These are phyloP conservation scores for Hypericum androsaemum DNA, from an alignment of 345 rosid species.

Conservation along the genomic window DNA sequence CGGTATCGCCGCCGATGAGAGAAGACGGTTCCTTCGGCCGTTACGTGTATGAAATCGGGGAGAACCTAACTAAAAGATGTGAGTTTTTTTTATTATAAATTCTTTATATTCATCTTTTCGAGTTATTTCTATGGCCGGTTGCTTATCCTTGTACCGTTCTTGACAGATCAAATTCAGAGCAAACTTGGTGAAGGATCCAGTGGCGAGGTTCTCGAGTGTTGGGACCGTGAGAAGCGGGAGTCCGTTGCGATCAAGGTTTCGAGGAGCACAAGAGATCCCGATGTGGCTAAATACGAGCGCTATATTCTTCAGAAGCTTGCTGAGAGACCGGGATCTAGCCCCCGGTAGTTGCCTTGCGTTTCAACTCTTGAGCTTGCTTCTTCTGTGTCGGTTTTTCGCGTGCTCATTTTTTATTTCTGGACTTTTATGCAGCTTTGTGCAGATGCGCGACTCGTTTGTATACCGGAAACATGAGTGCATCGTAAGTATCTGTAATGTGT, in stretches of 20 bases:
- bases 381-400: not conserved
- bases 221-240: slow-evolving; percentile 58
- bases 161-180: slow-evolving; percentile 58
- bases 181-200: slow-evolving; percentile 89
- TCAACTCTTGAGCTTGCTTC: not conserved
- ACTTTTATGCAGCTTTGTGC: slow-evolving; percentile 52
- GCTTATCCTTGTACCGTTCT: not conserved
- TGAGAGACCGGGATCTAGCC: slow-evolving; percentile 40
- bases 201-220: slow-evolving; percentile 82
- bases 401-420: slow-evolving; percentile 4
- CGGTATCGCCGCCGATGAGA: slow-evolving; percentile 54
- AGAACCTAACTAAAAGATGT: slow-evolving; percentile 75
- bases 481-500: slow-evolving; percentile 37
- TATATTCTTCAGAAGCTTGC: slow-evolving; percentile 52
- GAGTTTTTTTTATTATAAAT: slow-evolving; percentile 9
- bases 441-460: slow-evolving; percentile 61
- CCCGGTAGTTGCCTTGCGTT: slow-evolving; percentile 31
- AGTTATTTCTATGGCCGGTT: too few relatives aligned
- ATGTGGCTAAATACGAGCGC: slow-evolving; percentile 64
- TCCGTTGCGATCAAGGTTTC: slow-evolving; percentile 60
- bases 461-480: slow-evolving; percentile 65
- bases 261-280: slow-evolving; percentile 52
- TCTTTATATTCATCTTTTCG: not conserved
- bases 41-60: slow-evolving; percentile 50
- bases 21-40: slow-evolving; percentile 70